These are phyloP conservation scores for Tetradesmus obliquus DNA, from an alignment of 139 green algal species.

Conservation along the genomic window DNA sequence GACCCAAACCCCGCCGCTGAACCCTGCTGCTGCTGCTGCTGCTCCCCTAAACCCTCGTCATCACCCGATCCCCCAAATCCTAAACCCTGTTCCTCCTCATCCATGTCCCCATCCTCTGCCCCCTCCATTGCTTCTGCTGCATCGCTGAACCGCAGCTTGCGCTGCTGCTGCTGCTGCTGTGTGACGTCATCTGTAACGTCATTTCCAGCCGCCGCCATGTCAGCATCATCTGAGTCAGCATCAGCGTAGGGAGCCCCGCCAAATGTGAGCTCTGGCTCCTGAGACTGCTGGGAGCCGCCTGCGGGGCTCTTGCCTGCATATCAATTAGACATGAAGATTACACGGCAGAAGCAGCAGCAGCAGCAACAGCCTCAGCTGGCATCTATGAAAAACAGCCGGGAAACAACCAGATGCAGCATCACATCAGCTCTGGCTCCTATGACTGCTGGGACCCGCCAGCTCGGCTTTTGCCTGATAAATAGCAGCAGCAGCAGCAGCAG, in stretches of 20 bases:
- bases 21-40: conserved; percentile 10
- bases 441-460: not conserved
- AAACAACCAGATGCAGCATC: too few species aligned
- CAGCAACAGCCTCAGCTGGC: not conserved
- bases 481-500: not conserved
- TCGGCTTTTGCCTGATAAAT: not conserved
- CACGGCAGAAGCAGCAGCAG: not conserved
- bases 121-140: not conserved
- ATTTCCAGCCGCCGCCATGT: conserved; percentile 41
- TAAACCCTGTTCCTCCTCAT: not conserved
- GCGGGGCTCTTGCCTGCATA: too few species aligned
- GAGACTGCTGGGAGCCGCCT: not conserved
- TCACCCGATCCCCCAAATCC: conserved; percentile 20
- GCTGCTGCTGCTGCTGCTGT: conserved; percentile 10
- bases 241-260: not conserved
- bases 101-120: not conserved
- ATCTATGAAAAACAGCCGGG: too few species aligned
- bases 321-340: too few species aligned
- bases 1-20: conserved; percentile 14
- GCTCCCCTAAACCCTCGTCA: not conserved
- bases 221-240: conserved; percentile 18
- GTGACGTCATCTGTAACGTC: conserved; percentile 33
- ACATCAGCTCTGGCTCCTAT: not conserved
- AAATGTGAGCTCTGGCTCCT: conserved; percentile 36
- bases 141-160: not conserved